A percentile compares a stretch with the other conserved stretches of the same genome.
phyloP scores from a whole-genome alignment of 495 filamentous ascomycete species.

The Paragyromitra xinjiangensis region DNA sequence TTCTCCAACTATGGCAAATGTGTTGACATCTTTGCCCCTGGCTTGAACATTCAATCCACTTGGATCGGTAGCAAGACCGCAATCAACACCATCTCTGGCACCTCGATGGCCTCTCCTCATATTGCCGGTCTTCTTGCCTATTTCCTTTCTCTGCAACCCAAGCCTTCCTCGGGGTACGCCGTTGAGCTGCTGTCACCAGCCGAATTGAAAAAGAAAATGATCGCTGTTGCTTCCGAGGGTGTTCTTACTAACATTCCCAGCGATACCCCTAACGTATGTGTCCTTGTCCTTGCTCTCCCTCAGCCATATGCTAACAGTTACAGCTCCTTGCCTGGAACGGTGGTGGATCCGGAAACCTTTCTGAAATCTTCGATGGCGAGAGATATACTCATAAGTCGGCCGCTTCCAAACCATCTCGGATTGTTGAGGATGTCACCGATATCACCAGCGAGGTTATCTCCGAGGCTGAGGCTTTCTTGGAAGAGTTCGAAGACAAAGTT shows the following conservation, averaged over 20 bases:
- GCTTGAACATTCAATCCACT: slow-evolving; percentile 94
- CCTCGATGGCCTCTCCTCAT: slow-evolving; percentile 99
- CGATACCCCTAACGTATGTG: slow-evolving; percentile 72
- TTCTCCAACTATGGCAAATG: slow-evolving; percentile 99
- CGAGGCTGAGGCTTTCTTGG: slow-evolving; percentile 74
- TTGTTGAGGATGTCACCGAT: slow-evolving; percentile 67
- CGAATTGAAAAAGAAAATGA: slow-evolving; percentile 89
- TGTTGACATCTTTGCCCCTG: slow-evolving; percentile 97
- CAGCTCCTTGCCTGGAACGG: slow-evolving; percentile 96
- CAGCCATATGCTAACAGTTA: slow-evolving; percentile 59
- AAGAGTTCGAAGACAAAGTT: slow-evolving; percentile 66
- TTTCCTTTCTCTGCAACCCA: slow-evolving; percentile 93
- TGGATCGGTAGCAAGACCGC: slow-evolving; percentile 96
- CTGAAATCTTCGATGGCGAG: slow-evolving; percentile 77
- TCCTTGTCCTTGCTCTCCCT: not conserved
- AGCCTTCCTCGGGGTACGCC: slow-evolving; percentile 85
- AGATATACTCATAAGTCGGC: slow-evolving; percentile 63
- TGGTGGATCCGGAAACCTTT: slow-evolving; percentile 90
- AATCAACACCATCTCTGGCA: slow-evolving; percentile 98
- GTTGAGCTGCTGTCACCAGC: slow-evolving; percentile 89
- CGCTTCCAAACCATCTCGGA: slow-evolving; percentile 50
- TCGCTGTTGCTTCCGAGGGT: slow-evolving; percentile 81
- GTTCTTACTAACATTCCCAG: slow-evolving; percentile 83
- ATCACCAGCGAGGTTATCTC: slow-evolving; percentile 67
- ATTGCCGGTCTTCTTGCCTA: slow-evolving; percentile 96